phyloP scores from a whole-genome alignment of 2,329 filamentous ascomycete species.

The Chaetomiaceae sp. region DNA sequence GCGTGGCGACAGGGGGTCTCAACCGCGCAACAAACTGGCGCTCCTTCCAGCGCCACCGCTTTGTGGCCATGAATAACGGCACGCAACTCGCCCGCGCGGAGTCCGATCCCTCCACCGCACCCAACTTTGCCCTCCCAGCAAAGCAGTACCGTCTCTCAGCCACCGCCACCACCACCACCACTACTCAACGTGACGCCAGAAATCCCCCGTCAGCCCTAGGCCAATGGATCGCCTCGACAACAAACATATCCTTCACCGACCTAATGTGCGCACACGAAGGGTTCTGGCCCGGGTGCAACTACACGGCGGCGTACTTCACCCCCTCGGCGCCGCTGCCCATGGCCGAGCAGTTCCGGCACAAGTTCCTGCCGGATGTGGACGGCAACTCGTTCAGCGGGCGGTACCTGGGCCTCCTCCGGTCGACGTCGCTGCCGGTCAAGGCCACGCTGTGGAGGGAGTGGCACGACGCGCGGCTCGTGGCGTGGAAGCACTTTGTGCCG shows the following conservation, averaged over 20 bases:
- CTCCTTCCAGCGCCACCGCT: conserved; percentile 70
- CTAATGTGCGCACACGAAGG: conserved; percentile 46
- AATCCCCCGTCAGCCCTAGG: too few species aligned
- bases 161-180: not conserved
- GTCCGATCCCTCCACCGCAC: conserved; percentile 34
- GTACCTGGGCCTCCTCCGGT: conserved; percentile 65
- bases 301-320: conserved; percentile 45
- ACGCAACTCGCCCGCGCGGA: conserved; percentile 55
- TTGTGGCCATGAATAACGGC: conserved; percentile 67
- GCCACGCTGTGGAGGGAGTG: conserved; percentile 74
- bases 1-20: conserved; percentile 61
- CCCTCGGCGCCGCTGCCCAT: conserved; percentile 30
- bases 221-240: conserved; percentile 46
- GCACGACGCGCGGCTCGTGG: conserved; percentile 69
- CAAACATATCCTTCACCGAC: conserved; percentile 51
- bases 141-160: conserved; percentile 42
- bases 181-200: not conserved
- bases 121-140: conserved; percentile 53
- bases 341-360: conserved; percentile 54
- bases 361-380: conserved; percentile 73
- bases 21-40: conserved; percentile 62
- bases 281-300: conserved; percentile 40
- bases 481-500: conserved; percentile 79
- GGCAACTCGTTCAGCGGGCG: conserved; percentile 68
- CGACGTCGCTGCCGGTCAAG: conserved; percentile 69